phyloP scores from a whole-genome alignment of 352 stramenopile genomes.

The Pythium coloratum region DNA sequence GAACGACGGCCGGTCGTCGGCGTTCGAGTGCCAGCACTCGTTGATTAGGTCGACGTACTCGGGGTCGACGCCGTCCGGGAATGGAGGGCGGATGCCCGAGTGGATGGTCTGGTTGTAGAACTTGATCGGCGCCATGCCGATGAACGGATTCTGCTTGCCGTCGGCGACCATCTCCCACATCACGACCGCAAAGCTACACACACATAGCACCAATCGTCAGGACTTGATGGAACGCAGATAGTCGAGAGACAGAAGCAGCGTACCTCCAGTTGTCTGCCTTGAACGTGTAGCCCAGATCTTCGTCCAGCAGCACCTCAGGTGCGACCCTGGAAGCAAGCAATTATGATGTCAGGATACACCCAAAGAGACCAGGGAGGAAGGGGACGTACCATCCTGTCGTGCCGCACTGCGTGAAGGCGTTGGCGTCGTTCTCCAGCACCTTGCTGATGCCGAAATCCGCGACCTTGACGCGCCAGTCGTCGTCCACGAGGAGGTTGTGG shows the following conservation, averaged over 20 bases:
- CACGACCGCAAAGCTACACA: conserved; percentile 79
- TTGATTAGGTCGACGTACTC: conserved; percentile 77
- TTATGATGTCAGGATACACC: not conserved
- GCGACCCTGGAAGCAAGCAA: conserved; percentile 54
- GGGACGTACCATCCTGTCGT: conserved; percentile 78
- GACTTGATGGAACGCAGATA: not conserved
- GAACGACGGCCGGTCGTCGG: conserved; percentile 71
- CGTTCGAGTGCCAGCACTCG: conserved; percentile 84
- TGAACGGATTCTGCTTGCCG: conserved; percentile 78
- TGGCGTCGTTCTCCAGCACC: conserved; percentile 77
- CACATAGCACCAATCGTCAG: not conserved
- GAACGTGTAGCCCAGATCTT: conserved; percentile 88
- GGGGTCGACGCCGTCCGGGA: conserved; percentile 65
- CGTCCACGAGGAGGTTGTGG: conserved; percentile 89
- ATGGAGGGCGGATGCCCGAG: conserved; percentile 63
- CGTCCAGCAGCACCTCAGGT: conserved; percentile 84
- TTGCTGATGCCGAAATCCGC: conserved; percentile 90
- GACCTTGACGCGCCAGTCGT: conserved; percentile 89
- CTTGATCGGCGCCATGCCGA: conserved; percentile 89
- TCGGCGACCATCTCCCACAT: conserved; percentile 92
- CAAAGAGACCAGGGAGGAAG: no score
- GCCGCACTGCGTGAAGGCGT: conserved; percentile 84
- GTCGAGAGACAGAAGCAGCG: not conserved
- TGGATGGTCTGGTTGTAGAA: conserved; percentile 90
- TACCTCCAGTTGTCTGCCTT: conserved; percentile 91